A percentile compares a stretch with the other conserved stretches of the same genome.
Conservation (phyloP, 352 stramenopile species). For the Globisporangium okanoganense region DNA sequence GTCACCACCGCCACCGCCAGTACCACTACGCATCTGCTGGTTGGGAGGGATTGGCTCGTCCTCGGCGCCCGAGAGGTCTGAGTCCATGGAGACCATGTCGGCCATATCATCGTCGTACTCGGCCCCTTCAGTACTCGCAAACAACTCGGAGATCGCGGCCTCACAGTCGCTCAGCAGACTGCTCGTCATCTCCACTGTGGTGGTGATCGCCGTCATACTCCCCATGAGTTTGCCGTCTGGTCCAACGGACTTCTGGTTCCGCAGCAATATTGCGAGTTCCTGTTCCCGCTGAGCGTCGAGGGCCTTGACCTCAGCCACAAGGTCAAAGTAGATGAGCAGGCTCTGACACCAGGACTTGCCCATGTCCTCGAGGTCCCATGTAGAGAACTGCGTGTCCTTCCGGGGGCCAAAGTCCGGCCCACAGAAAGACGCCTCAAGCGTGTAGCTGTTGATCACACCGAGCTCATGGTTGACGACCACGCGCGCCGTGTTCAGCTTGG, state of each 20-base stretch:
- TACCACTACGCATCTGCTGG: neutral
- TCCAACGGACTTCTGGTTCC: neutral
- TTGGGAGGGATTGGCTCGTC: slow-evolving; percentile 62
- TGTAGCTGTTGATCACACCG: slow-evolving; percentile 84
- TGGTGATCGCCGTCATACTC: neutral
- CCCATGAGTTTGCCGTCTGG: neutral
- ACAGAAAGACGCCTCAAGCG: slow-evolving; percentile 90
- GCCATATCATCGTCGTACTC: slow-evolving; percentile 18
- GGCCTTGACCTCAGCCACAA: slow-evolving; percentile 43
- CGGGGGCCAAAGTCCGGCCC: slow-evolving; percentile 63
- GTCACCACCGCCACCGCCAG: neutral
- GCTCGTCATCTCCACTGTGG: slow-evolving; percentile 18
- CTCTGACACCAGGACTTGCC: slow-evolving; percentile 69
- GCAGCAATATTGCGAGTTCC: neutral
- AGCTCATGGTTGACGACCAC: slow-evolving; percentile 90
- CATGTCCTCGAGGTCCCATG: slow-evolving; percentile 72
- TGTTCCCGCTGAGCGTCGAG: slow-evolving; percentile 22
- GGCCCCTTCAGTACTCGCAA: slow-evolving; percentile 22
- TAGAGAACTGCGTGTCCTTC: slow-evolving; percentile 78
- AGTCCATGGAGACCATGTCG: slow-evolving; percentile 30
- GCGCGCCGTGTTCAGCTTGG: slow-evolving; percentile 84
- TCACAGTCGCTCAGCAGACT: slow-evolving; percentile 61
- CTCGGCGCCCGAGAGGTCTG: slow-evolving; percentile 59
- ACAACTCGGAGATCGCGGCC: slow-evolving; percentile 54
- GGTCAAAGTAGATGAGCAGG: slow-evolving; percentile 66